Percentiles rank a stretch among this genome's conserved stretches.
Evolutionary conservation across 768 basidiomycete species (phyloP).

Genomic region (Hypholoma sublateritium): DNA sequence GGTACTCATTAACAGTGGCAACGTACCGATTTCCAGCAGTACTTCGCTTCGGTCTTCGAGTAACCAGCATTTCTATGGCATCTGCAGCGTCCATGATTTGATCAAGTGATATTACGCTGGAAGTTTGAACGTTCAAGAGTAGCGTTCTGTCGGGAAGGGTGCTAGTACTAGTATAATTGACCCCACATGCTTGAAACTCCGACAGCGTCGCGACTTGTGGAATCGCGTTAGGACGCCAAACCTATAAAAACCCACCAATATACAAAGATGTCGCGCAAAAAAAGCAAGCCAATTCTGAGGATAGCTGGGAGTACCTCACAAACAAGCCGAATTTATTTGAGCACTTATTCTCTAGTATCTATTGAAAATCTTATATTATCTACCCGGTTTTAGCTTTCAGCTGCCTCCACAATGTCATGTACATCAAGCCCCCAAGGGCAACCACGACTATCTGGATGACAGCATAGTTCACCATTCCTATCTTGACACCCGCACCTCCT

Average conservation of each 20-base stretch:
- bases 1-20: neutral
- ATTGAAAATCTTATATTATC: neutral
- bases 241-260: no score
- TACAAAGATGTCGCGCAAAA: no score
- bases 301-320: no score
- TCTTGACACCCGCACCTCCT: conserved; percentile 59
- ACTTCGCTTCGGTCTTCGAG: conserved; percentile 63
- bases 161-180: neutral
- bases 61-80: conserved; percentile 46
- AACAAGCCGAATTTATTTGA: no score
- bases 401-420: conserved; percentile 56
- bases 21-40: conserved; percentile 78
- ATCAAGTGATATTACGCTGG: neutral
- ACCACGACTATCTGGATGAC: conserved; percentile 62
- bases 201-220: neutral
- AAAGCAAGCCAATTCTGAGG: no score
- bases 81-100: conserved; percentile 17
- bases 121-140: neutral
- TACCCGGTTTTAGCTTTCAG: conserved; percentile 67
- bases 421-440: conserved; percentile 55
- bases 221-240: no score
- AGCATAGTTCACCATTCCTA: conserved; percentile 62
- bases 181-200: neutral
- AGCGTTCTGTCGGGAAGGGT: neutral
- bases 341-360: neutral